phyloP scores from a whole-genome alignment of 2,329 filamentous ascomycete genomes.

The Lecanicillium sp. region DNA sequence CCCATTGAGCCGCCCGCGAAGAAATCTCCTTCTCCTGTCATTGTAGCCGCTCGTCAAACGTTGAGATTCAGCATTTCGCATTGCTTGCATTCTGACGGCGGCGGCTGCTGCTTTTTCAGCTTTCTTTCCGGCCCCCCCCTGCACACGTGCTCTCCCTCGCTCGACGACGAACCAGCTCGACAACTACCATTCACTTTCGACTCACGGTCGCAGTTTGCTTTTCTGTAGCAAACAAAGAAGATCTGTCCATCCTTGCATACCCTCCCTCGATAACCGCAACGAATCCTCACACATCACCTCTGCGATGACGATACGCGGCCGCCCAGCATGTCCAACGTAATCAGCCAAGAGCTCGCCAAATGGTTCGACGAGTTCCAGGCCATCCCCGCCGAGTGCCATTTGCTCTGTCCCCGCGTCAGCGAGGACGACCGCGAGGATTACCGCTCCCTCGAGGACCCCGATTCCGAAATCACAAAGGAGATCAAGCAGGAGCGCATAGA shows the following conservation, averaged over 20 bases:
- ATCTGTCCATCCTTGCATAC: too few relatives aligned
- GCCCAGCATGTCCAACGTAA: slow-evolving; percentile 9
- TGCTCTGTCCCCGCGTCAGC: slow-evolving; percentile 61
- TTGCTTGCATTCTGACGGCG: too few relatives aligned
- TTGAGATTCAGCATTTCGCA: too few relatives aligned
- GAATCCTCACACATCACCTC: too few relatives aligned
- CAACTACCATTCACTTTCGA: too few relatives aligned
- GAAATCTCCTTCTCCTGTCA: too few relatives aligned
- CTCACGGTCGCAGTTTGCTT: too few relatives aligned
- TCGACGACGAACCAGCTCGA: too few relatives aligned
- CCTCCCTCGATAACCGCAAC: background rate
- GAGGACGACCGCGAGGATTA: slow-evolving; percentile 62
- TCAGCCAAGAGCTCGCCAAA: slow-evolving; percentile 33
- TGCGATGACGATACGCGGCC: background rate
- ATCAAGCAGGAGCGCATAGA: slow-evolving; percentile 49
- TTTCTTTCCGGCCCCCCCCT: too few relatives aligned
- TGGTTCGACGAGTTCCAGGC: slow-evolving; percentile 39
- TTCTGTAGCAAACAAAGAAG: background rate
- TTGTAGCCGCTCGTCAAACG: too few relatives aligned
- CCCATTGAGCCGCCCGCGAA: background rate
- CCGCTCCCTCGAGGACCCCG: slow-evolving; percentile 39
- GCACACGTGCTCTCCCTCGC: too few relatives aligned
- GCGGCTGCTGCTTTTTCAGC: too few relatives aligned
- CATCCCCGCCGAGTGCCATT: slow-evolving; percentile 48
- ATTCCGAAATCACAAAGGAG: slow-evolving; percentile 41